Evolutionary conservation across 2,329 filamentous ascomycete species (phyloP), one percentile per base, ranked within the genome.

Genomic region (Remersonia thermophila): DNA sequence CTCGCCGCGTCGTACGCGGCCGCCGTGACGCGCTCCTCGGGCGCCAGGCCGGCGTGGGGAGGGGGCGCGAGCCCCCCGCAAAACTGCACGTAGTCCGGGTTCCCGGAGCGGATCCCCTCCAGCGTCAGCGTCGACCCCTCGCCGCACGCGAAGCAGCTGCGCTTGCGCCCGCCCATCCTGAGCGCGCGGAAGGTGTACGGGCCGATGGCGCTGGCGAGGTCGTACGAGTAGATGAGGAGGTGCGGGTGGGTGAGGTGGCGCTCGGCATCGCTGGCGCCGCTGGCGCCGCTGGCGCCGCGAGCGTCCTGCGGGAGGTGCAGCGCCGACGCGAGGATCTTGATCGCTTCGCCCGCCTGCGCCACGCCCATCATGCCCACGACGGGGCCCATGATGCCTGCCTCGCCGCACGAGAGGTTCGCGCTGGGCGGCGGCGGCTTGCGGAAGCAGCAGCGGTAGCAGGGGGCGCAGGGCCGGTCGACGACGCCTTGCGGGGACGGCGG

Each of bases 331-430:
- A 95, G 67, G n/a, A 95, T 57, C 54, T 93, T 91, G 50, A 96
- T 77, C 0, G 84, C 77, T 59, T 96, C 86, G 2, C 93, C 64
- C 0, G 91, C 89, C 61, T 96, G 91, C 38, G 96, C 61, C 0
- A 94, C 78, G 7, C 91, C 91, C 84, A 98, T 95, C 1, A 77
- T 70, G 0, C 91, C 91, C 0, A 98, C 91, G 0, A 95, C 86
- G 0, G 91, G 87, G 0, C 91, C 91, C 1, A 98, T 52, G 7
- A 98, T 86, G 0, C 91, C 91, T 8, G 87, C 89, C 55, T 98
- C 91, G 28, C 87, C 85, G 51, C 91, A 98, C 41, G 80, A 85
- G 2, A 84, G 68, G 1, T 95, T 80, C 38, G 75, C 85, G 29
- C 83, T 82, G 0, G 83, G 73, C 0, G 89, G 86, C 0, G 91